Conservation (phyloP, 352 stramenopile genomes). For the Phytophthora niederhauseri region DNA sequence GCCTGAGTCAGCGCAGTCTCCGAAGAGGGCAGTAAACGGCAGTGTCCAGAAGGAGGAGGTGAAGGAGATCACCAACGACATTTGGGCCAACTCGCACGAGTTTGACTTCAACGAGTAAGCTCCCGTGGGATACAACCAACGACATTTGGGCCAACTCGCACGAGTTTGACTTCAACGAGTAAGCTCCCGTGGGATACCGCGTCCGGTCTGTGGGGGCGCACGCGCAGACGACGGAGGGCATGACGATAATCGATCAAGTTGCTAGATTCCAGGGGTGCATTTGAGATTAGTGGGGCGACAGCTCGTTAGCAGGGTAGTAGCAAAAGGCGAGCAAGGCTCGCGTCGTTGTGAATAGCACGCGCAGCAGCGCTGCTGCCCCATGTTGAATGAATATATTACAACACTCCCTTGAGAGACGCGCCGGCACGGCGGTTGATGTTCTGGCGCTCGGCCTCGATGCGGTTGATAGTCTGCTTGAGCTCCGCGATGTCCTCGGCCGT, state of each 20-base stretch:
- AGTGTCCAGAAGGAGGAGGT: conserved; percentile 55
- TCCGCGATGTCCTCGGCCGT: conserved; percentile 78
- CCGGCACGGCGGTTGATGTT: conserved; percentile 79
- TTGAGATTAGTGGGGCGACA: conserved; percentile 23
- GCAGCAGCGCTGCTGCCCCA: conserved; percentile 4
- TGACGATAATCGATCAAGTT: conserved; percentile 24
- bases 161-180: conserved; percentile 77
- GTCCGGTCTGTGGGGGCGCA: not conserved
- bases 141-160: conserved; percentile 85
- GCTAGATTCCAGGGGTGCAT: conserved; percentile 34
- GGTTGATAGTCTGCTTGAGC: conserved; percentile 78
- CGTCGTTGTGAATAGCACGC: conserved; percentile 13
- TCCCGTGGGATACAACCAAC: conserved; percentile 41
- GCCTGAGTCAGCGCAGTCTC: conserved; percentile 16
- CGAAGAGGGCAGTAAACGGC: conserved; percentile 37
- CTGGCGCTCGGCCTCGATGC: conserved; percentile 79
- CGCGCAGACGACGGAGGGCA: conserved; percentile 6
- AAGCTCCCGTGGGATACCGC: not conserved
- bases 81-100: conserved; percentile 83
- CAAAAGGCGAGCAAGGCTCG: not conserved
- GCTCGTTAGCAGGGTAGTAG: conserved; percentile 11
- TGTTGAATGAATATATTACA: conserved; percentile 51
- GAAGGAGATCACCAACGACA: conserved; percentile 75
- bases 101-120: conserved; percentile 72
- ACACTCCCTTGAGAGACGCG: conserved; percentile 78